Evolutionary conservation across 2,329 filamentous ascomycete genomes (phyloP), one percentile per base, ranked within the genome.

Genomic region (Penicillium glabrum): DNA sequence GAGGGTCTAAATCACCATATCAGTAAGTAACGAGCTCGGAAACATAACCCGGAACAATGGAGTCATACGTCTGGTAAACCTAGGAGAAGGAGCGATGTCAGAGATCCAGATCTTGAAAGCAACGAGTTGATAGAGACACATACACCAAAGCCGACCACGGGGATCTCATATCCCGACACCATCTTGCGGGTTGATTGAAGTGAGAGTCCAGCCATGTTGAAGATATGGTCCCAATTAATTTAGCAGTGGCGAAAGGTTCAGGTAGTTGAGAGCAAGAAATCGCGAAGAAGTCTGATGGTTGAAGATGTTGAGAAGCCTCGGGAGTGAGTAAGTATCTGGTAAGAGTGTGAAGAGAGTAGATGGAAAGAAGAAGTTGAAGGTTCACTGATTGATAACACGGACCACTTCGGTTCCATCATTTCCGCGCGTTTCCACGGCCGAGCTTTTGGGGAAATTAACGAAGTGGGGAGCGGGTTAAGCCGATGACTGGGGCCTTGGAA

Each of bases 1-100:
- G 83, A 77, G 13, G 86, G 85, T 5, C 81, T 84, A 39, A 44
- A n/a, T 46, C n/a, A 33, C n/a, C 44, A 43, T 9, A 11, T 39
- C 2, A 21, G 29, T 51, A 13, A 59, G 27, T 11, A 27, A 11
- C 13, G 13, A 19, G 31, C 10, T 11, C 3, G 16, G 4, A 39
- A 19, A 39, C 9, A 19, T 19, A 4, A 19, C 19, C 9, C n/a
- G 19, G n/a, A n/a, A 5, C 21, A 8, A 19, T 26, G 35, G 10
- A 26, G 10, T 24, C 68, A 35, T 61, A 77, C 74, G 72, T 76
- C 63, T 76, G 69, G 59, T 75, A 77, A 8, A 76, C 73, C 74
- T 77, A 49, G 46, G 5, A 16, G 23, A 19, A 3, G 5, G 10
- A 16, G 26, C 10, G 41, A 47, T 29, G 50, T 66, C 46, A 69